Conservation (phyloP, 345 rosid species). For the Camelina neglecta region DNA sequence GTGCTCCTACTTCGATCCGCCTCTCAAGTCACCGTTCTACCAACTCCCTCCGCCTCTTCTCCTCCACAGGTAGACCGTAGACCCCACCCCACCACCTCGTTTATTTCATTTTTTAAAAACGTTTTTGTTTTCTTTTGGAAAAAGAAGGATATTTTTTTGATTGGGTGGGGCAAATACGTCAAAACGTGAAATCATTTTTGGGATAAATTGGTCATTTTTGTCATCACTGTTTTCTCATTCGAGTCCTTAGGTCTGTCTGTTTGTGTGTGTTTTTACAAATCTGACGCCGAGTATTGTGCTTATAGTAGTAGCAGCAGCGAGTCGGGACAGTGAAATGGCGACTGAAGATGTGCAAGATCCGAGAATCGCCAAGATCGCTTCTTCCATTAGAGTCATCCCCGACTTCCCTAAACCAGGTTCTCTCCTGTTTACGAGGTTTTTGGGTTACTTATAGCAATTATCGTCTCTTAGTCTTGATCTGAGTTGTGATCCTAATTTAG, state of each 20-base stretch:
- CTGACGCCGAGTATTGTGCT: constrained; percentile 37
- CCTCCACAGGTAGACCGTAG: constrained; percentile 15
- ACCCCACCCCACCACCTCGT: neutral
- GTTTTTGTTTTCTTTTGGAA: neutral
- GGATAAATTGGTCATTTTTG: constrained; percentile 32
- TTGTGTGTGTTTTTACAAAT: neutral
- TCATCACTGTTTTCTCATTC: neutral
- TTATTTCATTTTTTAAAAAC: neutral
- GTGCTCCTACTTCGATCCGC: constrained; percentile 25
- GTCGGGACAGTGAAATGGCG: constrained; percentile 54
- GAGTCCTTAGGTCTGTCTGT: constrained; percentile 29
- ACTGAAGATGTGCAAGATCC: constrained; percentile 57
- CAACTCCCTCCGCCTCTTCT: constrained; percentile 28
- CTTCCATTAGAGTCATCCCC: constrained; percentile 85
- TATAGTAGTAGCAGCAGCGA: constrained; percentile 25
- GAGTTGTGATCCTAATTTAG: neutral
- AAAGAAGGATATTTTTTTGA: constrained; percentile 5
- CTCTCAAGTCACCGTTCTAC: constrained; percentile 25
- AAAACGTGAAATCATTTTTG: constrained; percentile 18
- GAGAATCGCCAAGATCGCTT: constrained; percentile 65
- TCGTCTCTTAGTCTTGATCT: constrained; percentile 10
- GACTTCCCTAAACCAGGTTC: constrained; percentile 92
- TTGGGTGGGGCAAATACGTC: constrained; percentile 44
- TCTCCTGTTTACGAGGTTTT: neutral
- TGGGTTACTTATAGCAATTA: neutral